Conservation (phyloP, 2,329 filamentous ascomycete species). For the Xylariaceae sp. region DNA sequence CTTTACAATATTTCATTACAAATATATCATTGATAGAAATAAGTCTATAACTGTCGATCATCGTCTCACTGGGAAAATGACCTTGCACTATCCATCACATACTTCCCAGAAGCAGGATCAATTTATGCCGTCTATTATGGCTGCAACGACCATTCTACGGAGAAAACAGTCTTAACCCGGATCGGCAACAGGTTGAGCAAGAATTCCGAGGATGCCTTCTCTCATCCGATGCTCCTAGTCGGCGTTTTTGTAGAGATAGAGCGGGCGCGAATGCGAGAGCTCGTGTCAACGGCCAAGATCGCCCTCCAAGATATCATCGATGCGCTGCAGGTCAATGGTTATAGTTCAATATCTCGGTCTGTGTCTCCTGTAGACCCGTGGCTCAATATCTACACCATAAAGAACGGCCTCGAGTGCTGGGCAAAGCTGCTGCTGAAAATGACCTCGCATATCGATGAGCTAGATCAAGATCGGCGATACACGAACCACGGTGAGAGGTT, state of each 20-base stretch:
- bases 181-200: background rate
- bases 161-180: background rate
- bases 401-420: background rate
- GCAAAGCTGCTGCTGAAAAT: background rate
- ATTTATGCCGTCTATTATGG: background rate
- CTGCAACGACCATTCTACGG: background rate
- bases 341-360: background rate
- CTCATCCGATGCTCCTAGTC: background rate
- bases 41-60: conserved; percentile 1
- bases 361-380: background rate
- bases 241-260: conserved; percentile 2
- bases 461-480: background rate
- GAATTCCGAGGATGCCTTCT: background rate
- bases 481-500: background rate
- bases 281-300: background rate
- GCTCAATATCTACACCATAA: background rate
- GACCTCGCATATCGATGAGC: background rate
- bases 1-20: background rate
- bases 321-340: background rate
- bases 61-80: background rate
- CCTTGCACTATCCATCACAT: background rate
- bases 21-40: background rate
- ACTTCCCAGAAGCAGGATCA: background rate
- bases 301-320: background rate
- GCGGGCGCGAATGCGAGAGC: background rate